phyloP scores from a whole-genome alignment of 2,329 filamentous ascomycete species.

The Aspergillus tanneri region DNA sequence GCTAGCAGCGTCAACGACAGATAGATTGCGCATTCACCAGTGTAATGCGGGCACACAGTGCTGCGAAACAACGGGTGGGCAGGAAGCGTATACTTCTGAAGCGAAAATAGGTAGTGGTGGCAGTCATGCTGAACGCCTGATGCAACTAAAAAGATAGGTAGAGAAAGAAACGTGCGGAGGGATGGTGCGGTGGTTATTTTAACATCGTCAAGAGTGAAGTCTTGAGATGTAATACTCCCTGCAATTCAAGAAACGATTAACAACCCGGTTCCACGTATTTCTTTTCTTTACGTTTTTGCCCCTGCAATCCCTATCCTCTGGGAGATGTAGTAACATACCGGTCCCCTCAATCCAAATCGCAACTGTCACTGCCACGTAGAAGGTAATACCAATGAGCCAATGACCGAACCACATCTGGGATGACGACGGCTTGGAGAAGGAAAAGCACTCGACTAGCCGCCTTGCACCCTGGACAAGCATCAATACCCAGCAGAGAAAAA shows the following conservation, averaged over 20 bases:
- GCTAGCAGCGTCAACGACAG: slow-evolving; percentile 70
- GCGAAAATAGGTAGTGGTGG: slow-evolving; percentile 66
- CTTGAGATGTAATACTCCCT: slow-evolving; percentile 36
- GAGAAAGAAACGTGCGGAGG: slow-evolving; percentile 55
- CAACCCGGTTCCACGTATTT: too few relatives aligned
- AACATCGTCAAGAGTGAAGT: slow-evolving; percentile 36
- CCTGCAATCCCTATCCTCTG: too few relatives aligned
- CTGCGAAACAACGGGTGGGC: slow-evolving; percentile 67
- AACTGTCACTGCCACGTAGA: slow-evolving; percentile 71
- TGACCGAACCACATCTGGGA: slow-evolving; percentile 84
- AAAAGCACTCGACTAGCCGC: slow-evolving; percentile 72
- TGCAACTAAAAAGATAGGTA: slow-evolving; percentile 66
- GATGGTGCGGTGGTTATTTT: slow-evolving; percentile 42
- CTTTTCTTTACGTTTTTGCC: background rate
- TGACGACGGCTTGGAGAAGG: slow-evolving; percentile 63
- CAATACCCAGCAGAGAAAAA: slow-evolving; percentile 66
- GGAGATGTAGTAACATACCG: too few relatives aligned
- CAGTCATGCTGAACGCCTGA: slow-evolving; percentile 73
- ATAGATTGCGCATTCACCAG: slow-evolving; percentile 83
- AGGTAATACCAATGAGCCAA: slow-evolving; percentile 74
- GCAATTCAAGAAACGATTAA: slow-evolving; percentile 6
- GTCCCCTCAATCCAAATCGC: slow-evolving; percentile 83
- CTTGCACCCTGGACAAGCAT: slow-evolving; percentile 73
- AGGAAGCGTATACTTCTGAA: slow-evolving; percentile 83
- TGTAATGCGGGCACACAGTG: slow-evolving; percentile 86